Percentiles rank a stretch among this genome's conserved stretches.
Evolutionary conservation across 495 filamentous ascomycete species (phyloP).

Genomic region (Neurospora sp.): DNA sequence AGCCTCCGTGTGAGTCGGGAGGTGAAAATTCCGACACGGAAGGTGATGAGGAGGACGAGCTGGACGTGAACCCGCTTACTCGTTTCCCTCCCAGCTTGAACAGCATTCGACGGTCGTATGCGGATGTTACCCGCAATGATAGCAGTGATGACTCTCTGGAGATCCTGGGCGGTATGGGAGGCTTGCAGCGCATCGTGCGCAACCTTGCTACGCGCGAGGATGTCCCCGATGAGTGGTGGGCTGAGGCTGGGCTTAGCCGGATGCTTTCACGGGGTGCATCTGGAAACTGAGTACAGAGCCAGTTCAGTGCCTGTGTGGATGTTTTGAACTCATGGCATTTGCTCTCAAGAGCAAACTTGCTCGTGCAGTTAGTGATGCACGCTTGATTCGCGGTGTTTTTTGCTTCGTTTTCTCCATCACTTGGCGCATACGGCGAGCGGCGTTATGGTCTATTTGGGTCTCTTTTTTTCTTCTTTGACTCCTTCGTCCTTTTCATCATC

Average conservation of each 20-base stretch:
- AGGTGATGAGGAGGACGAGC: conserved; percentile 24
- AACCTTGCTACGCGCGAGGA: conserved; percentile 55
- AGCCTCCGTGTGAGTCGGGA: conserved; percentile 28
- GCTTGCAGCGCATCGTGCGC: conserved; percentile 59
- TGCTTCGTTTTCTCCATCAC: background rate
- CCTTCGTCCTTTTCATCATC: background rate
- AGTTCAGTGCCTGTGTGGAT: background rate
- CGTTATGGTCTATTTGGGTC: background rate
- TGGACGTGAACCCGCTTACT: conserved; percentile 17
- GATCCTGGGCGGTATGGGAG: conserved; percentile 38
- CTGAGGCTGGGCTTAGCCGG: conserved; percentile 55
- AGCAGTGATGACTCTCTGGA: conserved; percentile 21
- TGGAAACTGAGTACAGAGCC: conserved; percentile 11
- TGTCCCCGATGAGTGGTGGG: conserved; percentile 72
- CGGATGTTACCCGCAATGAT: conserved; percentile 19
- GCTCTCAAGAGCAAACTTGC: background rate
- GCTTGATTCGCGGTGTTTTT: background rate
- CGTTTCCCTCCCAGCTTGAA: conserved; percentile 9
- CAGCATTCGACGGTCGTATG: conserved; percentile 20
- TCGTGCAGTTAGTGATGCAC: background rate
- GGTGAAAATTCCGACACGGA: conserved; percentile 25
- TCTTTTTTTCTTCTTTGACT: background rate
- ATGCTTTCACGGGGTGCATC: conserved; percentile 37
- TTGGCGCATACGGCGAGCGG: background rate
- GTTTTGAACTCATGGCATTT: background rate